Percentiles rank a stretch among this genome's conserved stretches.
Evolutionary conservation across 495 filamentous ascomycete species (phyloP).

Genomic region (Cenococcum geophilum): DNA sequence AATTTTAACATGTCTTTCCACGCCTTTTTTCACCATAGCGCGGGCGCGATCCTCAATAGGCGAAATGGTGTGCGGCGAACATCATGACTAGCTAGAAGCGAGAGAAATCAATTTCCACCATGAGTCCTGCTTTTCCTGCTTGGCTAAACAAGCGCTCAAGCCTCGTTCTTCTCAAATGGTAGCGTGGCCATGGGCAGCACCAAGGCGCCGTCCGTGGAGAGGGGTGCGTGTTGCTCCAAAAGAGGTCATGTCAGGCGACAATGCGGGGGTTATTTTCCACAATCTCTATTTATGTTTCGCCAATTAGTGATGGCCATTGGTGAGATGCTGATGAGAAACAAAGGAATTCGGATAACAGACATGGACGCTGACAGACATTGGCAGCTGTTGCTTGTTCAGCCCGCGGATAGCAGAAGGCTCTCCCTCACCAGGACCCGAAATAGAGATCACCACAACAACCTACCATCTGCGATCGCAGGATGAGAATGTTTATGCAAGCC

Average conservation of each 20-base stretch:
- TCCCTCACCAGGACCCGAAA: background rate
- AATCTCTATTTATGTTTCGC: background rate
- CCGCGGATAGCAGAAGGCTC: background rate
- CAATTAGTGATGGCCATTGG: background rate
- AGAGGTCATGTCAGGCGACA: background rate
- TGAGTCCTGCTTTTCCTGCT: background rate
- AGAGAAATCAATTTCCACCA: slow-evolving; percentile 2
- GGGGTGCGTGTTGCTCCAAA: background rate
- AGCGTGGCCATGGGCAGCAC: background rate
- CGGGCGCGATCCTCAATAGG: background rate
- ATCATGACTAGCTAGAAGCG: background rate
- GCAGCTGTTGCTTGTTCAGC: background rate
- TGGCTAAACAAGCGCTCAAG: background rate
- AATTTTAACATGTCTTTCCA: background rate
- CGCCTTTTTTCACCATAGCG: slow-evolving; percentile 4
- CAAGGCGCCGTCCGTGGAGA: background rate
- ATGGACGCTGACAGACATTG: background rate
- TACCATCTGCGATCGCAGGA: background rate
- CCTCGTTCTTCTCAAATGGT: background rate
- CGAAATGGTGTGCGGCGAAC: background rate
- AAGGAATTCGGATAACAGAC: background rate
- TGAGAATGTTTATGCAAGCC: background rate
- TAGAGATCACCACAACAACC: background rate
- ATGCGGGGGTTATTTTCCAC: too few species aligned
- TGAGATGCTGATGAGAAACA: background rate